phyloP scores from a whole-genome alignment of 2,329 filamentous ascomycete species.

The Emericellopsis cladophorae region DNA sequence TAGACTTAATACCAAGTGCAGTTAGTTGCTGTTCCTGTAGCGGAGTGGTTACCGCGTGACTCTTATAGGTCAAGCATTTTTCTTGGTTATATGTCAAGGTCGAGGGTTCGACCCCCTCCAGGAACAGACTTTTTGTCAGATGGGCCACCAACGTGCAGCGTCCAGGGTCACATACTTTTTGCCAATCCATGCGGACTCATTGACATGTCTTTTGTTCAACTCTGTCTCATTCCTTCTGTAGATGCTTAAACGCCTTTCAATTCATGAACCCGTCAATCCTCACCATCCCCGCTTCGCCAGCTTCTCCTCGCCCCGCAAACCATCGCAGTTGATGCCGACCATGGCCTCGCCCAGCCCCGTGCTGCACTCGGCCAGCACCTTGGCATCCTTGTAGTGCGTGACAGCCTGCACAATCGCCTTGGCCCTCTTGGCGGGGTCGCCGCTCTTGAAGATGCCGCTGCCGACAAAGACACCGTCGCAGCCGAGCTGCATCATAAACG shows the following conservation, averaged over 20 bases:
- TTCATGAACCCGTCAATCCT: not conserved
- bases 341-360: conserved; percentile 91
- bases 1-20: no score
- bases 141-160: not conserved
- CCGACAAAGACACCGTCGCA: conserved; percentile 98
- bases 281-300: conserved; percentile 80
- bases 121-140: not conserved
- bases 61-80: not conserved
- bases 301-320: conserved; percentile 68
- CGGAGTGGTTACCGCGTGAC: not conserved
- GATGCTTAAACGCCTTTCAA: no score
- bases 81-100: not conserved
- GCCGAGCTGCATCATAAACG: conserved; percentile 95
- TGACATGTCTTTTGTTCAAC: no score
- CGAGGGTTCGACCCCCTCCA: not conserved
- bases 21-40: not conserved
- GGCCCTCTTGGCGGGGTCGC: conserved; percentile 78
- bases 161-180: not conserved
- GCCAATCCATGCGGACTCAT: not conserved
- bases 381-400: conserved; percentile 77
- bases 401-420: conserved; percentile 91
- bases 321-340: conserved; percentile 83
- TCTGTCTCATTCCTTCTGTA: no score
- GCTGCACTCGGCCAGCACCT: conserved; percentile 77
- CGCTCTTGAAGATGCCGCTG: conserved; percentile 93